A percentile compares a stretch with the other conserved stretches of the same genome.
phyloP scores from a whole-genome alignment of 305 asterid genomes.

The Fraxinus ornus region DNA sequence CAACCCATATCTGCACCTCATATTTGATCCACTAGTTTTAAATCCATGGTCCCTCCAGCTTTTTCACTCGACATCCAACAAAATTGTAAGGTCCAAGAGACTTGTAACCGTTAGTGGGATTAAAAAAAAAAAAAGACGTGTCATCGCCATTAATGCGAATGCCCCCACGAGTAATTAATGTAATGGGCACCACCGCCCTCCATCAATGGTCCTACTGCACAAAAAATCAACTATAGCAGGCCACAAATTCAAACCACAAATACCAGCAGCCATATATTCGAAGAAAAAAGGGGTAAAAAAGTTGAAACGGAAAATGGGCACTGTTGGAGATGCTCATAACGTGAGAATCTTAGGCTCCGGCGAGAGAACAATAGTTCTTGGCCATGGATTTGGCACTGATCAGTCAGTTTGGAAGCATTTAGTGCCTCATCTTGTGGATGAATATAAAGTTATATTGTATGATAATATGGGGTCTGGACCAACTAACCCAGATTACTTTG shows the following conservation, averaged over 20 bases:
- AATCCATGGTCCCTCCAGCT: neutral
- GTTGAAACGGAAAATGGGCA: conserved; percentile 28
- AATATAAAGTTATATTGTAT: conserved; percentile 49
- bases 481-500: conserved; percentile 73
- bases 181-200: neutral
- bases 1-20: neutral
- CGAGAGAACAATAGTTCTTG: conserved; percentile 50
- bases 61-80: neutral
- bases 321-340: conserved; percentile 60
- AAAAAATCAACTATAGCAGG: neutral
- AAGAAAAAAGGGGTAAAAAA: neutral
- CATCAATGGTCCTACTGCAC: neutral
- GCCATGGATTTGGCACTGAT: conserved; percentile 80
- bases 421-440: conserved; percentile 58
- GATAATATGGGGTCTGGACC: conserved; percentile 88
- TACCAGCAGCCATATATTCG: neutral
- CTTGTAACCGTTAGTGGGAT: neutral
- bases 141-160: neutral
- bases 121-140: no score
- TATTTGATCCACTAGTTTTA: neutral
- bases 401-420: conserved; percentile 81
- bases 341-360: conserved; percentile 63
- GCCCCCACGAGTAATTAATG: neutral
- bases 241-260: neutral
- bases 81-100: neutral